Percentiles rank a stretch among this genome's conserved stretches.
These are phyloP conservation scores for Suaeda aralocaspica DNA, from an alignment of 148 eudicot species.

Conservation along the genomic window DNA sequence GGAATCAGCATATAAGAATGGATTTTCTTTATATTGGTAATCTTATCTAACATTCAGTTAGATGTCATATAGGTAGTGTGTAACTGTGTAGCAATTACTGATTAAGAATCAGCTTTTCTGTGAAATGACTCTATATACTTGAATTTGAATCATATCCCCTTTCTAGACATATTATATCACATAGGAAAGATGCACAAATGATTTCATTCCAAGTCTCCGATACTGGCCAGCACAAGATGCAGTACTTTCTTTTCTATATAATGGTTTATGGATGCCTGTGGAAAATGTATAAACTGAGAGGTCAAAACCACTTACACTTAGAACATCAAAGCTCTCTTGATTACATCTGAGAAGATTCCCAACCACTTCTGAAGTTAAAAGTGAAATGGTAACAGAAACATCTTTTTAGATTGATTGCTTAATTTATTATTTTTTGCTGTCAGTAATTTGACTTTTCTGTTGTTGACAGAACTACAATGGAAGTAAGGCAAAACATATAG, in stretches of 20 bases:
- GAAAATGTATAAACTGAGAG: constrained; percentile 3
- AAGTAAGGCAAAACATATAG: constrained; percentile 7
- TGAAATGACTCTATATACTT: constrained; percentile 8
- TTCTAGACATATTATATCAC: neutral
- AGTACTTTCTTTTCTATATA: neutral
- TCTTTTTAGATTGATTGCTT: neutral
- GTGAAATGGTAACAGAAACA: neutral
- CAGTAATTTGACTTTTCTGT: neutral
- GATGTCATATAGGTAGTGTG: neutral
- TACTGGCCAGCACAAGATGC: neutral
- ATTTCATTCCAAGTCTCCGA: neutral
- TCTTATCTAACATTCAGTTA: neutral
- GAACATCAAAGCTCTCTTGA: neutral
- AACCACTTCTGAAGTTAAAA: neutral
- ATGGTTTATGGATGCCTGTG: neutral
- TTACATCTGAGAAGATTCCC: neutral
- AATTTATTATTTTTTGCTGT: neutral
- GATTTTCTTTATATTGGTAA: neutral
- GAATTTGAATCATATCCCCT: neutral
- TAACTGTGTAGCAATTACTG: neutral
- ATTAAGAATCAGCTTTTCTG: constrained; percentile 22
- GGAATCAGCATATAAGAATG: constrained; percentile 1
- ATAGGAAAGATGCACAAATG: neutral
- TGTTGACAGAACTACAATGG: constrained; percentile 13
- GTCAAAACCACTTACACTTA: neutral